Conservation (phyloP, 495 filamentous ascomycete species). For the Podospora conica region DNA sequence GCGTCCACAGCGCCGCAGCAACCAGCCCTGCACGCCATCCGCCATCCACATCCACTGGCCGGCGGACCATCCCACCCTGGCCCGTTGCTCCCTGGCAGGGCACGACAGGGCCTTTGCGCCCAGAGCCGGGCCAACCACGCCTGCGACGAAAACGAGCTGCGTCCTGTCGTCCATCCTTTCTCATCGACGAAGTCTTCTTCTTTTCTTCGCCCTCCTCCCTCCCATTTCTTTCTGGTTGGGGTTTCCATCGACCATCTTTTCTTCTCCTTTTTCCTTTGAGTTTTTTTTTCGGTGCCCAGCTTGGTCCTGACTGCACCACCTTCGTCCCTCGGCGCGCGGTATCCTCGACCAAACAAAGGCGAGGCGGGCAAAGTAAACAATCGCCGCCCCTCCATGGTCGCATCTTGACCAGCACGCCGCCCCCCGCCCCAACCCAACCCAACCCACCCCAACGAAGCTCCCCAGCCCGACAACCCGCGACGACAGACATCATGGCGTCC, state of each 20-base stretch:
- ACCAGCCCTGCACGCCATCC: conserved; percentile 5
- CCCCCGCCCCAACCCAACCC: background rate
- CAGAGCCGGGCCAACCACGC: background rate
- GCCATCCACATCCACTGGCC: background rate
- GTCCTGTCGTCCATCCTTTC: conserved; percentile 3
- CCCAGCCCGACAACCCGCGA: conserved; percentile 8
- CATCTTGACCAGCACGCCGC: background rate
- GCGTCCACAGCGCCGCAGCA: conserved; percentile 4
- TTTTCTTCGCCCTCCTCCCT: background rate
- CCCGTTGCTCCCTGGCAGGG: background rate
- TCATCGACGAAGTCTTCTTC: background rate
- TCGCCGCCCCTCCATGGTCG: background rate
- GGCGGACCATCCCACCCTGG: background rate
- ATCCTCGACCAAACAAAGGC: conserved; percentile 5
- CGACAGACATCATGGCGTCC: conserved; percentile 33
- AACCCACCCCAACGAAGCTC: conserved; percentile 3
- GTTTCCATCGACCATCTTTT: background rate
- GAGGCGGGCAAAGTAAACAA: conserved; percentile 23
- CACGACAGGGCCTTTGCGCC: background rate
- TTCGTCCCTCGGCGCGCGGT: background rate
- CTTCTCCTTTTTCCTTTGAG: background rate
- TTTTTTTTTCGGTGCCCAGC: background rate
- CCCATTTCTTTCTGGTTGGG: background rate
- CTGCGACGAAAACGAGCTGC: conserved; percentile 2
- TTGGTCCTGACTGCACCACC: background rate